phyloP scores from a whole-genome alignment of 2,329 filamentous ascomycete species.

The Aspergillus aculeatus region DNA sequence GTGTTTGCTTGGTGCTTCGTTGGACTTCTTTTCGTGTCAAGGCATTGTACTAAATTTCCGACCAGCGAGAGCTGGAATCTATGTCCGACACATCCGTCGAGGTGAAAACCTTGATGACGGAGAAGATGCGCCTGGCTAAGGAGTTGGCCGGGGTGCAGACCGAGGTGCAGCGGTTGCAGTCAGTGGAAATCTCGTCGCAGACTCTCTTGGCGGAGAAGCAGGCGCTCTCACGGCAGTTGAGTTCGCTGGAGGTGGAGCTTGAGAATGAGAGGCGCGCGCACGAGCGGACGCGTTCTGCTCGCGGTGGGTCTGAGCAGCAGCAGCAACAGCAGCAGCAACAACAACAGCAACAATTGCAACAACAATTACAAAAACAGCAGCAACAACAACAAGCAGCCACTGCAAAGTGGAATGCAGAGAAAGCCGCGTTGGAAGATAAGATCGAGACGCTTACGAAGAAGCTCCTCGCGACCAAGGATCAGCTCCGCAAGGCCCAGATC shows the following conservation, averaged over 20 bases:
- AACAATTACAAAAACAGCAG: conserved; percentile 48
- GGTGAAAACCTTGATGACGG: conserved; percentile 66
- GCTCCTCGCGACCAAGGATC: conserved; percentile 66
- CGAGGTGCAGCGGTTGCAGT: conserved; percentile 62
- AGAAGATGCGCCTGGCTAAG: conserved; percentile 61
- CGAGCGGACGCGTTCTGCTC: conserved; percentile 52
- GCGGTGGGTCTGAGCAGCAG: conserved; percentile 34
- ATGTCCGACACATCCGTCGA: conserved; percentile 67
- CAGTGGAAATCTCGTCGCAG: conserved; percentile 62
- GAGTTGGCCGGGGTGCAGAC: conserved; percentile 60
- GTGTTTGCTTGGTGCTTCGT: conserved; percentile 17
- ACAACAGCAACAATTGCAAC: conserved; percentile 41
- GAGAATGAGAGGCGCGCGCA: conserved; percentile 75
- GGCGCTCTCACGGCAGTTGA: conserved; percentile 73
- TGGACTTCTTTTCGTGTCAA: background rate
- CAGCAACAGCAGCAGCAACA: conserved; percentile 40
- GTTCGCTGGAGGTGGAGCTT: conserved; percentile 73
- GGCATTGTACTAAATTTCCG: background rate
- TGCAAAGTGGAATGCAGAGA: conserved; percentile 58
- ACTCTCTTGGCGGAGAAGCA: conserved; percentile 74
- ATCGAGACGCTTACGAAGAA: conserved; percentile 69
- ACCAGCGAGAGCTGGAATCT: conserved; percentile 68
- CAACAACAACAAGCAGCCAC: conserved; percentile 38
- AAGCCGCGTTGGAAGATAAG: conserved; percentile 67
- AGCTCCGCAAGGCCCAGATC: conserved; percentile 64